Percentiles rank a stretch among this genome's conserved stretches.
Evolutionary conservation across 2,329 filamentous ascomycete species (phyloP).

Genomic region (Aspergillus clavatus): DNA sequence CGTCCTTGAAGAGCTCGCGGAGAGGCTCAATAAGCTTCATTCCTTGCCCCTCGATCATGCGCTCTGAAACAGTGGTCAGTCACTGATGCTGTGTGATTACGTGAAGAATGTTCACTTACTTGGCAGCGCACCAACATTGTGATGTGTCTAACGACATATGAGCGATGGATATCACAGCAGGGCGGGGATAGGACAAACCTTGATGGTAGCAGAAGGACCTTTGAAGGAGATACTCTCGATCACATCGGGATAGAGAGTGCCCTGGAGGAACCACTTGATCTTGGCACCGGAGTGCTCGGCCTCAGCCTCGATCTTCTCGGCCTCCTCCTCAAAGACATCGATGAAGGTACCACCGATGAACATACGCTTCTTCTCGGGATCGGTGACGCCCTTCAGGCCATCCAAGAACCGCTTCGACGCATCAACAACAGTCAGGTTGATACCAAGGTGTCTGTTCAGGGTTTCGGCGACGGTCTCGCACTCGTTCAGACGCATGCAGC

Average conservation of each 20-base stretch:
- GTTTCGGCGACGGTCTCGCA: slow-evolving; percentile 75
- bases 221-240: slow-evolving; percentile 70
- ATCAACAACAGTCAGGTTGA: slow-evolving; percentile 86
- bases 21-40: slow-evolving; percentile 65
- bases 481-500: slow-evolving; percentile 80
- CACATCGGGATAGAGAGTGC: slow-evolving; percentile 73
- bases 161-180: neutral
- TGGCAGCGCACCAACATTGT: slow-evolving; percentile 35
- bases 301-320: slow-evolving; percentile 65
- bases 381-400: slow-evolving; percentile 67
- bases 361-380: slow-evolving; percentile 85
- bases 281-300: slow-evolving; percentile 65
- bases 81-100: neutral
- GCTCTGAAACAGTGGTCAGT: slow-evolving; percentile 22
- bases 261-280: slow-evolving; percentile 83
- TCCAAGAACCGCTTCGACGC: slow-evolving; percentile 71
- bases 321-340: slow-evolving; percentile 77
- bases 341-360: slow-evolving; percentile 81
- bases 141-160: slow-evolving; percentile 49
- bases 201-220: slow-evolving; percentile 66
- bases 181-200: slow-evolving; percentile 25
- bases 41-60: slow-evolving; percentile 48
- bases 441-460: slow-evolving; percentile 71
- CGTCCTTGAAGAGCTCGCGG: slow-evolving; percentile 77
- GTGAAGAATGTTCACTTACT: neutral